phyloP scores from a whole-genome alignment of 2,329 filamentous ascomycete genomes.

The Aspergillus novoparasiticus region DNA sequence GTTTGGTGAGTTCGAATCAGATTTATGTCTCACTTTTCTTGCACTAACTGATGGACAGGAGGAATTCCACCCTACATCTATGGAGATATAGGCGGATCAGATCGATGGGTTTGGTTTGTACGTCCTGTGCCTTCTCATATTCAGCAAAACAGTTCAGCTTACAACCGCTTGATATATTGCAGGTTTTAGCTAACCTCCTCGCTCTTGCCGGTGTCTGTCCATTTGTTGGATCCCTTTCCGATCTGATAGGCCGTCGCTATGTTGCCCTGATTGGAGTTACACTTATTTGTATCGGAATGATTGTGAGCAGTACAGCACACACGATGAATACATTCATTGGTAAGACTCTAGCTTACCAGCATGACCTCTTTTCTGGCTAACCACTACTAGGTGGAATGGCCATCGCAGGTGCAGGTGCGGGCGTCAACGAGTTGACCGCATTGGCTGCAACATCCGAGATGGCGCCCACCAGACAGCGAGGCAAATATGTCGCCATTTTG shows the following conservation, averaged over 20 bases:
- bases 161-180: neutral
- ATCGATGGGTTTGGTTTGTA: slow-evolving; percentile 64
- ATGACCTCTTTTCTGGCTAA: slow-evolving; percentile 4
- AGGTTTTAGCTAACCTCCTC: slow-evolving; percentile 56
- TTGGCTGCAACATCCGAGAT: slow-evolving; percentile 69
- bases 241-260: slow-evolving; percentile 63
- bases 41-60: slow-evolving; percentile 26
- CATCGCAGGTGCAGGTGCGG: slow-evolving; percentile 66
- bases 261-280: slow-evolving; percentile 59
- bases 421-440: slow-evolving; percentile 69
- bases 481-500: slow-evolving; percentile 62
- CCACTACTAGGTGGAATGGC: slow-evolving; percentile 52
- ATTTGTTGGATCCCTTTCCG: slow-evolving; percentile 68
- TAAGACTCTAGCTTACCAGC: slow-evolving; percentile 29
- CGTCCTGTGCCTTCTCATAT: slow-evolving; percentile 14
- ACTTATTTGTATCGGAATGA: slow-evolving; percentile 61
- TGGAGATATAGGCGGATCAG: slow-evolving; percentile 60
- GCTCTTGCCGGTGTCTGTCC: slow-evolving; percentile 60
- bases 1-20: slow-evolving; percentile 42
- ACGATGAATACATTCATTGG: slow-evolving; percentile 65
- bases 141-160: neutral
- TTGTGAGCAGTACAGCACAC: slow-evolving; percentile 60
- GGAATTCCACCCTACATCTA: slow-evolving; percentile 60
- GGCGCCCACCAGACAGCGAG: slow-evolving; percentile 66
- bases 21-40: neutral